phyloP scores from a whole-genome alignment of 23 red algal genomes.

The Agarophyton chilense region DNA sequence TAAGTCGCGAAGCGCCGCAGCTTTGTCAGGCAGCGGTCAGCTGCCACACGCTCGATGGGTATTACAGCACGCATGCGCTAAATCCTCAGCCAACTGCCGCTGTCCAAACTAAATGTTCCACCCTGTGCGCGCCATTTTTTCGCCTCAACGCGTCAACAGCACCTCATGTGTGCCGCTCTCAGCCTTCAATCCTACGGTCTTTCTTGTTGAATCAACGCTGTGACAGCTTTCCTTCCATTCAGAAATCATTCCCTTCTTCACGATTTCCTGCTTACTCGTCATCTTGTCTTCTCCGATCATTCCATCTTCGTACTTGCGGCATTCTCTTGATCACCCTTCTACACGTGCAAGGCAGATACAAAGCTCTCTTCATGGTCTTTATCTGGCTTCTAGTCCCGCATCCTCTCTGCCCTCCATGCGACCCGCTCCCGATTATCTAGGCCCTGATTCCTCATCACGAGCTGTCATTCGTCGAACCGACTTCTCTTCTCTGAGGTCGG shows the following conservation, averaged over 20 bases:
- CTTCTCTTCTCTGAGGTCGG: slow-evolving; percentile 19
- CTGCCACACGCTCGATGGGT: too few species aligned
- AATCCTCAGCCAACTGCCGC: slow-evolving; percentile 24
- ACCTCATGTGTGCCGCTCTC: slow-evolving; percentile 5
- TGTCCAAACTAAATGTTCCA: not conserved
- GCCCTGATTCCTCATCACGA: not conserved
- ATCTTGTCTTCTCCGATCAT: not conserved
- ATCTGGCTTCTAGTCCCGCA: not conserved
- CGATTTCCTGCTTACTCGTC: not conserved
- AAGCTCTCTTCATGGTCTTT: slow-evolving; percentile 20
- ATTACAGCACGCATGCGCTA: too few species aligned
- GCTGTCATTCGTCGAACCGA: slow-evolving; percentile 18
- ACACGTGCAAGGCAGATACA: slow-evolving; percentile 33
- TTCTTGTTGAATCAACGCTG: not conserved
- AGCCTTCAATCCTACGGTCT: slow-evolving; percentile 23
- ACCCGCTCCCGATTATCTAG: not conserved
- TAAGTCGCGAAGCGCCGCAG: too few species aligned
- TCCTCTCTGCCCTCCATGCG: slow-evolving; percentile 26
- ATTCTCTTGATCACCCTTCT: slow-evolving; percentile 12
- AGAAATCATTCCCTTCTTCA: slow-evolving; percentile 5
- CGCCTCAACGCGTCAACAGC: not conserved
- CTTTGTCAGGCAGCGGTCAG: not conserved
- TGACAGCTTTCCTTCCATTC: not conserved
- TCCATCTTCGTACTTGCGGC: not conserved
- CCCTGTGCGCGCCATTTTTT: not conserved